Evolutionary conservation across 192 early-diverging fungal species (phyloP).

Genomic region (Gigaspora rosea): DNA sequence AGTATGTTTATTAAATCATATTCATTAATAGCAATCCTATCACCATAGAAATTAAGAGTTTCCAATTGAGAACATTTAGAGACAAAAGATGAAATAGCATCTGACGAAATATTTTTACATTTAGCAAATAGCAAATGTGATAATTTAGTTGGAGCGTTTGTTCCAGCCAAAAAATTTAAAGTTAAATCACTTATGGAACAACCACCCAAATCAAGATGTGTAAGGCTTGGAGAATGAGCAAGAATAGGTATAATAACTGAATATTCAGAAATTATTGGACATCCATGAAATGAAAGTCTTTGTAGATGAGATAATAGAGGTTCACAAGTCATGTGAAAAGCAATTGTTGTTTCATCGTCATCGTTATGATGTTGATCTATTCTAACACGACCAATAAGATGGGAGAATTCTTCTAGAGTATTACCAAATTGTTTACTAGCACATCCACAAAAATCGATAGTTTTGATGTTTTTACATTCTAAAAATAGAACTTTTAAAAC

Average conservation of each 20-base stretch:
- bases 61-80: background rate
- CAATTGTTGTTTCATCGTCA: background rate
- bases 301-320: conserved; percentile 1
- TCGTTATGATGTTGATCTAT: background rate
- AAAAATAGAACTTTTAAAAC: background rate
- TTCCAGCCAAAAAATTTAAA: background rate
- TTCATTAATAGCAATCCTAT: conserved; percentile 9
- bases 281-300: conserved; percentile 26
- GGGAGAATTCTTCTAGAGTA: background rate
- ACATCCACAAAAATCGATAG: conserved; percentile 27
- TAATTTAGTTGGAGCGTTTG: no score
- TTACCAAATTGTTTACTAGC: conserved; percentile 14
- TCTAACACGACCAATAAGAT: background rate
- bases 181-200: conserved; percentile 27
- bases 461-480: conserved; percentile 14
- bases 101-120: conserved; percentile 22
- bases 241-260: background rate
- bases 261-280: background rate
- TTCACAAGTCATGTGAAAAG: background rate
- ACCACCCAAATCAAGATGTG: conserved; percentile 26
- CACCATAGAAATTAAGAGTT: conserved; percentile 13
- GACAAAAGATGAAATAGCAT: background rate
- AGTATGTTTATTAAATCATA: background rate
- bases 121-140: background rate
- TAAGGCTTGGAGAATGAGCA: conserved; percentile 24